A percentile compares a stretch with the other conserved stretches of the same genome.
Evolutionary conservation across 2,329 filamentous ascomycete species (phyloP).

Genomic region (Arthrobotrys sphaeroides): DNA sequence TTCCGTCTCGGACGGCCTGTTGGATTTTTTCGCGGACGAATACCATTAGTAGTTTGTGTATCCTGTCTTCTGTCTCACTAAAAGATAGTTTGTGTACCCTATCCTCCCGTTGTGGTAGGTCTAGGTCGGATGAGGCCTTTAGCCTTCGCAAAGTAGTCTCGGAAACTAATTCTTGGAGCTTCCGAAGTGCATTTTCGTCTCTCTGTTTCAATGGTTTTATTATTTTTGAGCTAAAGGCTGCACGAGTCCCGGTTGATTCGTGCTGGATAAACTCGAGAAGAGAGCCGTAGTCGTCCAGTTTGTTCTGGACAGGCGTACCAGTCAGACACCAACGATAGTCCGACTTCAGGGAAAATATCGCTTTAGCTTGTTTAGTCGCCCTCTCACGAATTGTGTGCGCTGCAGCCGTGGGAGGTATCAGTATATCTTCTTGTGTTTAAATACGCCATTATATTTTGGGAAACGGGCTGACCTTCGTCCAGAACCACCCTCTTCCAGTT

Average conservation of each 20-base stretch:
- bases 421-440: background rate
- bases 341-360: slow-evolving; percentile 56
- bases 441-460: no score
- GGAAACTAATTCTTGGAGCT: slow-evolving; percentile 56
- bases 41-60: slow-evolving; percentile 20
- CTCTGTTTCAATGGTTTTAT: slow-evolving; percentile 55
- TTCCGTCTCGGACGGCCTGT: background rate
- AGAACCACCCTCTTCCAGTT: slow-evolving; percentile 61
- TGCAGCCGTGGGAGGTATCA: slow-evolving; percentile 39
- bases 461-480: slow-evolving; percentile 62
- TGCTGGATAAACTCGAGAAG: slow-evolving; percentile 60
- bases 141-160: slow-evolving; percentile 59
- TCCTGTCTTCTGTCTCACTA: background rate
- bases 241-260: slow-evolving; percentile 47
- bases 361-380: slow-evolving; percentile 58
- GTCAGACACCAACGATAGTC: slow-evolving; percentile 62
- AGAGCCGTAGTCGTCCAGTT: slow-evolving; percentile 61
- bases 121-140: slow-evolving; percentile 54
- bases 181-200: slow-evolving; percentile 48
- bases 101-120: slow-evolving; percentile 27
- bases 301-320: slow-evolving; percentile 63
- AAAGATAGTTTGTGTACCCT: slow-evolving; percentile 45
- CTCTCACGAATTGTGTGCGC: slow-evolving; percentile 61
- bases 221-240: slow-evolving; percentile 57
- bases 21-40: background rate